Conservation (phyloP, 2,329 filamentous ascomycete species). For the Onygena corvina region DNA sequence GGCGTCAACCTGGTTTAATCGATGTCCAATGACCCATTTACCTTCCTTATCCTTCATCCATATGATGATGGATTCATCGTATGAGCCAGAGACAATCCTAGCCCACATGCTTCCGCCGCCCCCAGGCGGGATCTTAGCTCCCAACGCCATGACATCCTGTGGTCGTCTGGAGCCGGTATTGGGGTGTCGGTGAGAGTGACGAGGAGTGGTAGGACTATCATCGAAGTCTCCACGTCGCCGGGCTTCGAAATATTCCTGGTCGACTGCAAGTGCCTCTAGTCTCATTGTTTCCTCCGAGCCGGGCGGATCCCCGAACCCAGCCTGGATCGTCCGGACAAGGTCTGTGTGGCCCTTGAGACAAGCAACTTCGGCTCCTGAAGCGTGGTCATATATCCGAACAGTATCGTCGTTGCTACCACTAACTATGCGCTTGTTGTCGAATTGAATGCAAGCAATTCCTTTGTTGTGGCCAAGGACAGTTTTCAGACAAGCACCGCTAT, state of each 20-base stretch:
- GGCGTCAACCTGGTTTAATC: slow-evolving; percentile 52
- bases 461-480: slow-evolving; percentile 82
- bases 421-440: slow-evolving; percentile 83
- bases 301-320: slow-evolving; percentile 79
- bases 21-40: slow-evolving; percentile 67
- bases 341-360: slow-evolving; percentile 70
- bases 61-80: slow-evolving; percentile 89
- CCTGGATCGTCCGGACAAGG: slow-evolving; percentile 87
- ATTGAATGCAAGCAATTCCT: slow-evolving; percentile 95
- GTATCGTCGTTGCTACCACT: slow-evolving; percentile 94
- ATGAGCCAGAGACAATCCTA: slow-evolving; percentile 93
- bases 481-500: slow-evolving; percentile 59
- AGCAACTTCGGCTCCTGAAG: slow-evolving; percentile 76
- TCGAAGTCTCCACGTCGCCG: slow-evolving; percentile 36
- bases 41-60: slow-evolving; percentile 82
- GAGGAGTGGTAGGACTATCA: slow-evolving; percentile 39
- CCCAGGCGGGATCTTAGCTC: slow-evolving; percentile 78
- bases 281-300: slow-evolving; percentile 65
- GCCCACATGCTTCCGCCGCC: slow-evolving; percentile 81
- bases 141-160: slow-evolving; percentile 60
- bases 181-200: slow-evolving; percentile 40
- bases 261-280: slow-evolving; percentile 58
- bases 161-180: slow-evolving; percentile 66
- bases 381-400: slow-evolving; percentile 85
- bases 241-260: slow-evolving; percentile 57